phyloP scores from a whole-genome alignment of 306 rosid genomes.

The Abrus pulchellus region DNA sequence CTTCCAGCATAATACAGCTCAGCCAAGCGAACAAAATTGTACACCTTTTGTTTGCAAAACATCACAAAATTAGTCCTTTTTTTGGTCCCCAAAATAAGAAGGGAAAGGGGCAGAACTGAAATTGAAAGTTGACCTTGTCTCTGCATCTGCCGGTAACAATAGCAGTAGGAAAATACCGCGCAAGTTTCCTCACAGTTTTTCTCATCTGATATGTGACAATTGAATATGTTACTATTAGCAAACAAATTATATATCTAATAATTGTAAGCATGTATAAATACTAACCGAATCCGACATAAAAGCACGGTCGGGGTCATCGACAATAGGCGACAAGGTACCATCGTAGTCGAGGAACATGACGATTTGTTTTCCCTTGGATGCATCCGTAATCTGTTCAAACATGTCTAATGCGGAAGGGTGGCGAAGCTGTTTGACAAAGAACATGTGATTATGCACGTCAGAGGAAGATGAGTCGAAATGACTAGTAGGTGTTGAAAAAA shows the following conservation, averaged over 20 bases:
- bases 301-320: constrained; percentile 87
- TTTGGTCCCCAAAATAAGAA: background rate
- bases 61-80: background rate
- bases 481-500: too few relatives aligned
- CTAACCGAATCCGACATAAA: constrained; percentile 83
- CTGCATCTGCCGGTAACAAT: constrained; percentile 93
- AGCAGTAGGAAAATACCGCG: constrained; percentile 87
- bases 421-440: constrained; percentile 56
- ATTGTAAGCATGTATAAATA: background rate
- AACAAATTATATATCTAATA: background rate
- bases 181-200: constrained; percentile 76
- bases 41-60: constrained; percentile 60
- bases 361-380: constrained; percentile 80
- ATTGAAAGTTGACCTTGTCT: constrained; percentile 68
- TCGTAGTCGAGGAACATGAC: constrained; percentile 93
- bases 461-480: background rate
- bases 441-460: background rate
- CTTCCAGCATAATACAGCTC: constrained; percentile 98
- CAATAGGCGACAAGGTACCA: constrained; percentile 94
- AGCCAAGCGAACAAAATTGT: constrained; percentile 79
- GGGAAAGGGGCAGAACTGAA: background rate
- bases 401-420: constrained; percentile 91
- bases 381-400: constrained; percentile 81
- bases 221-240: background rate
- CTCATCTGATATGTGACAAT: constrained; percentile 75